Conservation (phyloP, 2,329 filamentous ascomycete genomes). For the Colletotrichum destructivum region DNA sequence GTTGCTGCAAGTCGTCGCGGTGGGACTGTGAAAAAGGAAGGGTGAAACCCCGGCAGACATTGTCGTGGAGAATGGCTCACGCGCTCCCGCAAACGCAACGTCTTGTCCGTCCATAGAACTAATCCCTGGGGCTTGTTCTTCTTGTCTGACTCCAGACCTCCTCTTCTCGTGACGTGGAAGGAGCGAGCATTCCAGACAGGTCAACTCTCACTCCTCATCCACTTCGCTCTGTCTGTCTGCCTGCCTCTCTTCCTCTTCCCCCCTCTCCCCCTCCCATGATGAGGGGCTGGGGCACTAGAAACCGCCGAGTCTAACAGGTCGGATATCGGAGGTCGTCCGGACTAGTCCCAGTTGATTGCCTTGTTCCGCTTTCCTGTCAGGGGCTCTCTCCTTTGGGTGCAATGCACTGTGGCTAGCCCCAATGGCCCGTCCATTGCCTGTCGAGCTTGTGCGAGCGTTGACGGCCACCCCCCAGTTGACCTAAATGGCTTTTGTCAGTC, state of each 20-base stretch:
- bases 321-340: constrained; percentile 39
- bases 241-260: neutral
- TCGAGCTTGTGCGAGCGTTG: constrained; percentile 31
- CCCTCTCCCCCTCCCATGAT: constrained; percentile 20
- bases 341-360: constrained; percentile 38
- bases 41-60: neutral
- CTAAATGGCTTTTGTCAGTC: constrained; percentile 36
- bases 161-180: constrained; percentile 4
- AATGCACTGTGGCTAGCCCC: constrained; percentile 17
- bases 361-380: constrained; percentile 38
- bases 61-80: neutral
- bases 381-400: constrained; percentile 19
- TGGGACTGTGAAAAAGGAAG: neutral
- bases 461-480: constrained; percentile 17
- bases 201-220: constrained; percentile 24
- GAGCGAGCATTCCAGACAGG: constrained; percentile 9
- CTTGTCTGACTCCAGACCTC: constrained; percentile 8
- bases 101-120: neutral
- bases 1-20: neutral
- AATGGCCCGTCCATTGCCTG: constrained; percentile 21
- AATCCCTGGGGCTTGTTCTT: neutral
- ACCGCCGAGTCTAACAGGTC: constrained; percentile 39
- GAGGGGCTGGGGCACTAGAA: constrained; percentile 40
- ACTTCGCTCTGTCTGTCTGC: constrained; percentile 5
- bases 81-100: neutral